A percentile compares a stretch with the other conserved stretches of the same genome.
These are phyloP conservation scores for Kodamaea jinghongensis DNA, from an alignment of 805 yeast species.

Conservation along the genomic window DNA sequence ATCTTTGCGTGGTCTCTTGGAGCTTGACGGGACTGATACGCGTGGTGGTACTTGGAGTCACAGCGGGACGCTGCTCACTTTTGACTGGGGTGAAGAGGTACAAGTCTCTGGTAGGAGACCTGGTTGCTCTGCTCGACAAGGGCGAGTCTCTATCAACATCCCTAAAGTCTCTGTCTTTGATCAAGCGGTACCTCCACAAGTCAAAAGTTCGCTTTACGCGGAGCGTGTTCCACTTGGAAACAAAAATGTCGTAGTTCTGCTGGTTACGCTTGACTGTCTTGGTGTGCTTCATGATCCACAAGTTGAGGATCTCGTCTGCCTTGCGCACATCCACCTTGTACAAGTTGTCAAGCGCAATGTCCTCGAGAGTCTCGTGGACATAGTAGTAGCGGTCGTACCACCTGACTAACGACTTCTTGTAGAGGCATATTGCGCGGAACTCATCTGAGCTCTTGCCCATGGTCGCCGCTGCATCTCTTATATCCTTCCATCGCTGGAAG, in stretches of 20 bases:
- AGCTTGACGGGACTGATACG: conserved; percentile 35
- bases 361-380: conserved; percentile 23
- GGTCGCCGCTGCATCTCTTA: too few species aligned
- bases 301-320: conserved; percentile 25
- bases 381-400: conserved; percentile 34
- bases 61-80: conserved; percentile 15
- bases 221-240: conserved; percentile 30
- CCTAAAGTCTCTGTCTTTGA: background rate
- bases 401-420: conserved; percentile 26
- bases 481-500: too few species aligned
- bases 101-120: background rate
- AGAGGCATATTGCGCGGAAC: conserved; percentile 18
- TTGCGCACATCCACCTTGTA: conserved; percentile 27
- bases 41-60: conserved; percentile 21
- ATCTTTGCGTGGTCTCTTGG: conserved; percentile 38
- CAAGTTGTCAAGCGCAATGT: conserved; percentile 28
- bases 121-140: conserved; percentile 1
- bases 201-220: conserved; percentile 32
- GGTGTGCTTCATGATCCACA: conserved; percentile 37
- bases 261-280: conserved; percentile 31
- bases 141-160: conserved; percentile 1
- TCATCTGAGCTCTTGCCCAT: background rate
- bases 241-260: conserved; percentile 34
- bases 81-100: conserved; percentile 38
- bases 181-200: conserved; percentile 28